Conservation (phyloP, 2,329 filamentous ascomycete species). For the Talaromyces islandicus region DNA sequence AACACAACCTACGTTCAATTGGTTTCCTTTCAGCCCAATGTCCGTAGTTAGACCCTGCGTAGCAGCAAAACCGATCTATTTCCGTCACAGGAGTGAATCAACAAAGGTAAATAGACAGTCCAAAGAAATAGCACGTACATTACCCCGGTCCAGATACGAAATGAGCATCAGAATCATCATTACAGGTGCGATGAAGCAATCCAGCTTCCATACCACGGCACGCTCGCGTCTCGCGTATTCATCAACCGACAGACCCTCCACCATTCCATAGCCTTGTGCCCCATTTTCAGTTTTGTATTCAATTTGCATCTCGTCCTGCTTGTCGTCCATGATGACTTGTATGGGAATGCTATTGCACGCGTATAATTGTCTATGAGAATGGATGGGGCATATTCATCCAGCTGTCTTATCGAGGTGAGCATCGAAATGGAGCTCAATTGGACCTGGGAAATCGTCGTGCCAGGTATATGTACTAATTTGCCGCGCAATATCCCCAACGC, state of each 20-base stretch:
- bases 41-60: constrained; percentile 2
- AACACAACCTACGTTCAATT: constrained; percentile 1
- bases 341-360: neutral
- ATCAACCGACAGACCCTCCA: neutral
- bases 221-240: neutral
- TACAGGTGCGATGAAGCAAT: constrained; percentile 7
- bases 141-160: constrained; percentile 9
- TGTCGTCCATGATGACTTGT: neutral
- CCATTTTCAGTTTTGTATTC: neutral
- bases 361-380: neutral
- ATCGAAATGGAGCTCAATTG: neutral
- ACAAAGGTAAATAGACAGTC: neutral
- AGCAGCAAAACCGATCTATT: constrained; percentile 4
- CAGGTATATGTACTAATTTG: neutral
- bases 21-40: constrained; percentile 1
- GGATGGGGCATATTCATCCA: neutral
- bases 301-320: neutral
- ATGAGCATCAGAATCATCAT: constrained; percentile 11
- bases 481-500: neutral
- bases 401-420: neutral
- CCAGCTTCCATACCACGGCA: constrained; percentile 3
- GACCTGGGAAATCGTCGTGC: neutral
- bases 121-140: neutral
- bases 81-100: neutral
- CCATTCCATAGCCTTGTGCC: neutral